Conservation (phyloP, 257 asterid genomes). For the Ocimum tenuiflorum region DNA sequence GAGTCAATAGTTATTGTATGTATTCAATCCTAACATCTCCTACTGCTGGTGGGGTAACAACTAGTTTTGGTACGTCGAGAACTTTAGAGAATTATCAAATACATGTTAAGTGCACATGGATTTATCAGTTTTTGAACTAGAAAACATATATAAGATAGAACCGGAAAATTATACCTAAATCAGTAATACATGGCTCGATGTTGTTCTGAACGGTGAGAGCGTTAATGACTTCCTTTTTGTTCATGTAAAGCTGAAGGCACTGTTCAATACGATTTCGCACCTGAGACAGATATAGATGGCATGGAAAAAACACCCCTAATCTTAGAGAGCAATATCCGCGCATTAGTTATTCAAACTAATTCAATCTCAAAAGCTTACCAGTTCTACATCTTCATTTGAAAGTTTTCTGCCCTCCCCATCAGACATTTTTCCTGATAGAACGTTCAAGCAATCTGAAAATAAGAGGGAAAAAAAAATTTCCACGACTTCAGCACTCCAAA, state of each 20-base stretch:
- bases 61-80: too few species aligned
- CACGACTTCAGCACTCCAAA: conserved; percentile 3
- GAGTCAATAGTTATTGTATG: too few species aligned
- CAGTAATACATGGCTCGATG: conserved; percentile 61
- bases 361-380: conserved; percentile 36
- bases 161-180: conserved; percentile 43
- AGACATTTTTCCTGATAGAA: conserved; percentile 33
- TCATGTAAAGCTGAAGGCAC: conserved; percentile 75
- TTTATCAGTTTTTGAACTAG: too few species aligned
- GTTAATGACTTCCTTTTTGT: conserved; percentile 58
- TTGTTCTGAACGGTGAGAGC: conserved; percentile 48
- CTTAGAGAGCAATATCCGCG: background rate
- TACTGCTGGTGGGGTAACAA: too few species aligned
- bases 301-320: background rate
- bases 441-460: too few species aligned
- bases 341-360: background rate
- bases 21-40: too few species aligned
- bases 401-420: conserved; percentile 44
- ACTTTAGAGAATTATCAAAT: background rate
- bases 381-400: conserved; percentile 38
- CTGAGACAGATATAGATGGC: conserved; percentile 33
- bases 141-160: conserved; percentile 1
- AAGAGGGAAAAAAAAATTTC: background rate
- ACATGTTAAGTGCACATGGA: background rate
- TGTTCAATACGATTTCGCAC: conserved; percentile 64